These are phyloP conservation scores for Exobasidium cylindrosporum DNA, from an alignment of 1,284 basidiomycete species.

Conservation along the genomic window DNA sequence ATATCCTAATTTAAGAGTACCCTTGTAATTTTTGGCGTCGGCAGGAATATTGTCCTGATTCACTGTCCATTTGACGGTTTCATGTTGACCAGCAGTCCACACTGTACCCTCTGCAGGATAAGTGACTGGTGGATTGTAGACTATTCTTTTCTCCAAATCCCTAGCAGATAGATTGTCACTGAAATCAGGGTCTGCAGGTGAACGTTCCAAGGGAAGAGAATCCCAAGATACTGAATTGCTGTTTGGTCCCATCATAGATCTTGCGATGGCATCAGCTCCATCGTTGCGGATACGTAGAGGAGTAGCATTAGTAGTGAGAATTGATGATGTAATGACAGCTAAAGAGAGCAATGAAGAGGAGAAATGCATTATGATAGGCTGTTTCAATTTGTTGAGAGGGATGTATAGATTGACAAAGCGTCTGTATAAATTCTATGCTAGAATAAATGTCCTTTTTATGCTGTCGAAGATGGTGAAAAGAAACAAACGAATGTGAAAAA, in stretches of 20 bases:
- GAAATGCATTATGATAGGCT: not conserved
- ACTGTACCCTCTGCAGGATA: constrained; percentile 17
- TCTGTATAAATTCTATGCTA: too few species aligned
- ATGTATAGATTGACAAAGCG: too few species aligned
- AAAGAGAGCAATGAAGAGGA: not conserved
- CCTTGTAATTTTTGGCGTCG: constrained; percentile 8
- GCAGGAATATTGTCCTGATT: constrained; percentile 16
- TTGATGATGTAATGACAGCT: not conserved
- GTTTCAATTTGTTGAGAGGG: too few species aligned
- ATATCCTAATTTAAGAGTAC: constrained; percentile 28
- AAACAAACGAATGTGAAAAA: too few species aligned
- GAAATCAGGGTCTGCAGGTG: constrained; percentile 10
- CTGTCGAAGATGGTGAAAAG: too few species aligned
- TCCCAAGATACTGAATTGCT: constrained; percentile 5
- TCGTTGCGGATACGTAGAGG: not conserved
- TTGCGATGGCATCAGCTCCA: not conserved
- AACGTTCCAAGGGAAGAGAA: not conserved
- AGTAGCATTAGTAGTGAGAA: not conserved
- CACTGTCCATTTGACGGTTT: constrained; percentile 26
- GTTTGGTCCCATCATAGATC: not conserved
- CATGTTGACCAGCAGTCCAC: constrained; percentile 23
- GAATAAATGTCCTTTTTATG: too few species aligned
- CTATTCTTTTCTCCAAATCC: constrained; percentile 20
- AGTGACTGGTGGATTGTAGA: constrained; percentile 29
- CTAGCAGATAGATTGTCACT: not conserved